A percentile compares a stretch with the other conserved stretches of the same genome.
Conservation (phyloP, 805 yeast genomes). For the Zygosaccharomyces bisporus region DNA sequence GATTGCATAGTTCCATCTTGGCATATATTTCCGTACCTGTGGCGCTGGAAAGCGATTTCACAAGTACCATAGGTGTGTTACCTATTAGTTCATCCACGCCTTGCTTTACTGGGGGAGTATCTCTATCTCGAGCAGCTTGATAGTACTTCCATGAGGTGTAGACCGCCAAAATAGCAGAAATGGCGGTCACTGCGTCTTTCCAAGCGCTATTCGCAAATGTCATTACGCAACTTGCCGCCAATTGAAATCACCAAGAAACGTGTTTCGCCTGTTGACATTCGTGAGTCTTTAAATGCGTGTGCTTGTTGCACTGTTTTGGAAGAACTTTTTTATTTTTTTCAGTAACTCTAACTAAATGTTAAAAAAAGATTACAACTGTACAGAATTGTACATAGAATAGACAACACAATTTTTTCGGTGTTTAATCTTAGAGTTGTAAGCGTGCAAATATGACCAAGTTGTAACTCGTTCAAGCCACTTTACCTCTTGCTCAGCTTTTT, state of each 20-base stretch:
- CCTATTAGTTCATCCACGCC: constrained; percentile 83
- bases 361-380: background rate
- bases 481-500: constrained; percentile 9
- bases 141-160: constrained; percentile 14
- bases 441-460: constrained; percentile 19
- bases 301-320: no score
- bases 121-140: constrained; percentile 4
- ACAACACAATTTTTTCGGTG: background rate
- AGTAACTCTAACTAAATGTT: background rate
- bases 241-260: background rate
- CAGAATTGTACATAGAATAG: background rate
- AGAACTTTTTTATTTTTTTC: background rate
- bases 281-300: no score
- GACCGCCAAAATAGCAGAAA: constrained; percentile 12
- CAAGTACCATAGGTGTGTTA: constrained; percentile 77
- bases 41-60: constrained; percentile 61
- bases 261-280: no score
- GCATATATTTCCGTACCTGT: constrained; percentile 87
- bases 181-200: constrained; percentile 13
- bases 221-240: constrained; percentile 1
- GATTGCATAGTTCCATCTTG: constrained; percentile 78
- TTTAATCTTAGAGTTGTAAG: constrained; percentile 13
- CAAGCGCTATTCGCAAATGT: constrained; percentile 3
- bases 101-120: constrained; percentile 35
- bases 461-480: constrained; percentile 14